Percentiles rank a stretch among this genome's conserved stretches.
Evolutionary conservation across 164 flowering plant genomes (phyloP).

Genomic region (Buxus sempervirens): DNA sequence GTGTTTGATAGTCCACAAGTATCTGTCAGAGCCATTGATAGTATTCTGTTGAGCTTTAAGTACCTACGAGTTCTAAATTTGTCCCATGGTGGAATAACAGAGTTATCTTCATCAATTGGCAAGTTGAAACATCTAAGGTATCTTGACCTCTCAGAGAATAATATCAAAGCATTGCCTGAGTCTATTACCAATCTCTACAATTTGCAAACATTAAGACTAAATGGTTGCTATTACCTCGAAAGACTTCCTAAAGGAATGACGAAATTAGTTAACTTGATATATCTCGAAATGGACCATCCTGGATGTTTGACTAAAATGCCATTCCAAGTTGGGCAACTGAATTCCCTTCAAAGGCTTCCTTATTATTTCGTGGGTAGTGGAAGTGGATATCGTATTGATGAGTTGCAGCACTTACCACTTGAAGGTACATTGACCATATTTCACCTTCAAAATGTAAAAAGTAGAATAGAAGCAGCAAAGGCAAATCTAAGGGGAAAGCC

Average conservation of each 20-base stretch:
- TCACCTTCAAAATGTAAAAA: constrained; percentile 5
- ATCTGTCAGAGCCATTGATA: not conserved
- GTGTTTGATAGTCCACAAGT: too few species aligned
- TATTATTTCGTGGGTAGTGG: constrained; percentile 3
- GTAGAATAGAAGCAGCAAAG: constrained; percentile 2
- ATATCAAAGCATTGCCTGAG: constrained; percentile 3
- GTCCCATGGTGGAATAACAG: not conserved
- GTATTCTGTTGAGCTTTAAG: not conserved
- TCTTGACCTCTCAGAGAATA: not conserved
- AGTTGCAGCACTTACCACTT: not conserved
- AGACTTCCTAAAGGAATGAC: constrained; percentile 15
- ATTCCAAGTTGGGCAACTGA: not conserved
- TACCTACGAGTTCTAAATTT: not conserved
- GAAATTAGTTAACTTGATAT: constrained; percentile 14
- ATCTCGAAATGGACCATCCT: not conserved
- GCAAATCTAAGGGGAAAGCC: constrained; percentile 7
- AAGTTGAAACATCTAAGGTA: constrained; percentile 8
- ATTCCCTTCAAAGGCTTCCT: constrained; percentile 16
- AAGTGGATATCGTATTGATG: not conserved
- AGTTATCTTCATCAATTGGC: not conserved
- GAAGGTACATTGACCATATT: not conserved
- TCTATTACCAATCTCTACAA: constrained; percentile 5
- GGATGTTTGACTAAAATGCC: not conserved
- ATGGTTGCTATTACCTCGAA: not conserved
- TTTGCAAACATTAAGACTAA: constrained; percentile 7